Evolutionary conservation across 2,329 filamentous ascomycete species (phyloP).

Genomic region (Bipolaris gigantea): DNA sequence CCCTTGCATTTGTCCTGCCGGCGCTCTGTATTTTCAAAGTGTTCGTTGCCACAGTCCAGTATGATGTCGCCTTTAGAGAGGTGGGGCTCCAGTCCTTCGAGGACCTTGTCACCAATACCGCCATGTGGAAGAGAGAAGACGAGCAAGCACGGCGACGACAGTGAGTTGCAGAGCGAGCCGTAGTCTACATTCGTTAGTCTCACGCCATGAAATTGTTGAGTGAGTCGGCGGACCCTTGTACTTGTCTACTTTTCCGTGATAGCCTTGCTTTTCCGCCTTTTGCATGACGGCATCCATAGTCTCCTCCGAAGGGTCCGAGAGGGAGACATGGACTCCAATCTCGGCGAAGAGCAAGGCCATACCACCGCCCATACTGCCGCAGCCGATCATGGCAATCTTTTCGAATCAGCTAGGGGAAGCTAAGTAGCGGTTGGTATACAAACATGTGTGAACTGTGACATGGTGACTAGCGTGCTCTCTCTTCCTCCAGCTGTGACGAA

Average conservation of each 20-base stretch:
- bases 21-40: conserved; percentile 65
- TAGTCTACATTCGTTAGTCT: conserved; percentile 46
- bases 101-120: conserved; percentile 51
- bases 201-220: background rate
- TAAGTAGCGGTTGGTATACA: conserved; percentile 2
- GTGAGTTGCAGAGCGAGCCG: conserved; percentile 53
- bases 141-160: conserved; percentile 55
- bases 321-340: conserved; percentile 56
- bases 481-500: conserved; percentile 19
- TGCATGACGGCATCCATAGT: conserved; percentile 51
- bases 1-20: conserved; percentile 60
- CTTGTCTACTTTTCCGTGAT: conserved; percentile 45
- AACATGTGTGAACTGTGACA: conserved; percentile 32
- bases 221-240: conserved; percentile 33
- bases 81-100: conserved; percentile 53
- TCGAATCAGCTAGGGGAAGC: background rate
- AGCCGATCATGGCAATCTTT: conserved; percentile 60
- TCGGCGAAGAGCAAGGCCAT: conserved; percentile 63
- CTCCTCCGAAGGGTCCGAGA: conserved; percentile 57
- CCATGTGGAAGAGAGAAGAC: conserved; percentile 58
- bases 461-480: conserved; percentile 14
- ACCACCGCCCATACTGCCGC: conserved; percentile 62
- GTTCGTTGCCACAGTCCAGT: conserved; percentile 69
- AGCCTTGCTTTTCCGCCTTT: conserved; percentile 46
- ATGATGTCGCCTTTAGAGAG: conserved; percentile 66